Percentiles rank a stretch among this genome's conserved stretches.
Conservation (phyloP, 2,329 filamentous ascomycete species). For the Fusarium temperatum region DNA sequence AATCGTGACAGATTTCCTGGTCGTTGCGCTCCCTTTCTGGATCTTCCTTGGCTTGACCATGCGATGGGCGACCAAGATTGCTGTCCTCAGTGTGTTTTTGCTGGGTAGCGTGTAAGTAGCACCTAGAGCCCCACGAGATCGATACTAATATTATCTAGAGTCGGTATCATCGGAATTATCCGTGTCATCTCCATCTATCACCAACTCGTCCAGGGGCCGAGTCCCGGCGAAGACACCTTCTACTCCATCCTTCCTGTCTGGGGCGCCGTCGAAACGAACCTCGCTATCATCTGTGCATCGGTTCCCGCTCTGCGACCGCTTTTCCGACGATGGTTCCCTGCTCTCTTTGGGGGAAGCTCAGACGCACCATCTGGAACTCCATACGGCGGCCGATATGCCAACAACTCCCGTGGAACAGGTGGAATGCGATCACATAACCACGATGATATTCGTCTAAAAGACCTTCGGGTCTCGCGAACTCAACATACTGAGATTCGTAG, state of each 20-base stretch:
- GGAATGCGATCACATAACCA: slow-evolving; percentile 22
- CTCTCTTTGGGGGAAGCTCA: slow-evolving; percentile 38
- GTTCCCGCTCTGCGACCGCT: slow-evolving; percentile 49
- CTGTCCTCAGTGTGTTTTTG: slow-evolving; percentile 51
- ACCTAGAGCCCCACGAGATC: background rate
- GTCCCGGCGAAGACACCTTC: slow-evolving; percentile 27
- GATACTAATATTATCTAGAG: slow-evolving; percentile 29
- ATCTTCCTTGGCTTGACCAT: slow-evolving; percentile 54
- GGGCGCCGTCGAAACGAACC: slow-evolving; percentile 49
- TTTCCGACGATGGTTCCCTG: slow-evolving; percentile 45
- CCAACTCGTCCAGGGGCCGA: slow-evolving; percentile 38
- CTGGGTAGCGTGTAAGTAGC: slow-evolving; percentile 48
- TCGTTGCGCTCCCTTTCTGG: slow-evolving; percentile 51
- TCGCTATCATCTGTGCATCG: slow-evolving; percentile 48
- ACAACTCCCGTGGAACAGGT: slow-evolving; percentile 31
- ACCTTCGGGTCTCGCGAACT: slow-evolving; percentile 21
- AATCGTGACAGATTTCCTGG: slow-evolving; percentile 53
- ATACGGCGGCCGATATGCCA: slow-evolving; percentile 17
- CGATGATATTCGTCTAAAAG: slow-evolving; percentile 33
- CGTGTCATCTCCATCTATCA: slow-evolving; percentile 44
- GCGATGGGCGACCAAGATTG: slow-evolving; percentile 49
- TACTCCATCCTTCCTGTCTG: slow-evolving; percentile 47
- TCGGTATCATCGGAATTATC: slow-evolving; percentile 46
- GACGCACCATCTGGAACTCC: slow-evolving; percentile 19
- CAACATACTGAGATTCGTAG: slow-evolving; percentile 48